Evolutionary conservation across 768 basidiomycete species (phyloP).

Genomic region (Lentinula raphanica): DNA sequence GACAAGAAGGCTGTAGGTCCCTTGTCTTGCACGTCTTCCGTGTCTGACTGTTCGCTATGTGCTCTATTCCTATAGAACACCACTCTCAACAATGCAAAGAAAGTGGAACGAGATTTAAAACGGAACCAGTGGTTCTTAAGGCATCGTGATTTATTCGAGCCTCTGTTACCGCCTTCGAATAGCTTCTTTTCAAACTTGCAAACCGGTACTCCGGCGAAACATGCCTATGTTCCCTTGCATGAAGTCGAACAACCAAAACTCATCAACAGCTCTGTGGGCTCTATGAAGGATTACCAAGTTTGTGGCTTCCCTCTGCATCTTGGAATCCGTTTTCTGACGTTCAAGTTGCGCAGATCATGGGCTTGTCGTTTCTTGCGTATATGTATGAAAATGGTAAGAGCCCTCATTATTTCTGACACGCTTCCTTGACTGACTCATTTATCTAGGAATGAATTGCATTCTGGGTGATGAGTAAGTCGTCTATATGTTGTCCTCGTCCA

Average conservation of each 20-base stretch:
- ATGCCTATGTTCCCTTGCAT: slow-evolving; percentile 30
- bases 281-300: slow-evolving; percentile 72
- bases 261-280: slow-evolving; percentile 40
- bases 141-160: slow-evolving; percentile 39
- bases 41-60: no score
- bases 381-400: slow-evolving; percentile 62
- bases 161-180: slow-evolving; percentile 38
- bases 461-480: slow-evolving; percentile 61
- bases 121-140: slow-evolving; percentile 41
- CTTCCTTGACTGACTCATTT: not conserved
- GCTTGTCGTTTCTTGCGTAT: slow-evolving; percentile 58
- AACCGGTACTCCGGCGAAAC: slow-evolving; percentile 16
- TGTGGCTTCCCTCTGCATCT: slow-evolving; percentile 7
- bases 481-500: not conserved
- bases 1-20: slow-evolving; percentile 36
- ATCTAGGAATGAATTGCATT: slow-evolving; percentile 60
- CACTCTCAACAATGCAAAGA: slow-evolving; percentile 29
- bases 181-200: slow-evolving; percentile 33
- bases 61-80: slow-evolving; percentile 31
- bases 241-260: slow-evolving; percentile 43
- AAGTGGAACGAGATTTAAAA: slow-evolving; percentile 33
- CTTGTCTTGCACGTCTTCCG: not conserved
- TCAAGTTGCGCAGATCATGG: slow-evolving; percentile 46
- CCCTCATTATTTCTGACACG: no score
- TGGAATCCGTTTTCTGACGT: not conserved